Evolutionary conservation across 768 basidiomycete species (phyloP).

Genomic region (Trametes punicea): DNA sequence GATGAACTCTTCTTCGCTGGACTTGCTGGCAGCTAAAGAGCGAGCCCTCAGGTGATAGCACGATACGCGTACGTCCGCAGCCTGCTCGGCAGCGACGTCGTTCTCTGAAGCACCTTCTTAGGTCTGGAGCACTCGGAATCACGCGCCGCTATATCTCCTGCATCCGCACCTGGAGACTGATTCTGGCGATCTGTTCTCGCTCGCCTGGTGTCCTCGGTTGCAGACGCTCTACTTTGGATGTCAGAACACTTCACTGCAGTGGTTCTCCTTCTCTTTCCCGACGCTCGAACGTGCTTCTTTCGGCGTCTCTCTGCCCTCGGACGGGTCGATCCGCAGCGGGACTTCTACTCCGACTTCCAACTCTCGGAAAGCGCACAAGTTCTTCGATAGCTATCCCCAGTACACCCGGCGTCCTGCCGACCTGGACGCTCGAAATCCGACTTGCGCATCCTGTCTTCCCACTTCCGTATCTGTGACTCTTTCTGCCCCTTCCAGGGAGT

Average conservation of each 20-base stretch:
- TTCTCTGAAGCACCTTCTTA: conserved; percentile 29
- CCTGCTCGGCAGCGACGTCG: background rate
- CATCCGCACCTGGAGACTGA: conserved; percentile 75
- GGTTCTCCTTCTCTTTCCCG: conserved; percentile 56
- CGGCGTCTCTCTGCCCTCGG: conserved; percentile 9
- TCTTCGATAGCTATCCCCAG: conserved; percentile 88
- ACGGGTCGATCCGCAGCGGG: conserved; percentile 23
- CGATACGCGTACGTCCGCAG: conserved; percentile 60
- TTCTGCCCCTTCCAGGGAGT: background rate
- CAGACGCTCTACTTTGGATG: conserved; percentile 84
- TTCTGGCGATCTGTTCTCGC: conserved; percentile 84
- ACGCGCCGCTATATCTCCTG: conserved; percentile 67
- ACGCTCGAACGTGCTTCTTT: background rate
- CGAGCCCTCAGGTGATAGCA: conserved; percentile 70
- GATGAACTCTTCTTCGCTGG: background rate
- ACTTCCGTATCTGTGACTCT: conserved; percentile 25
- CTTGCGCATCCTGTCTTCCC: conserved; percentile 23
- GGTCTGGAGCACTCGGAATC: conserved; percentile 78
- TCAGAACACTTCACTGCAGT: conserved; percentile 91
- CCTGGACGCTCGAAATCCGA: conserved; percentile 57
- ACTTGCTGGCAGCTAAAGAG: background rate
- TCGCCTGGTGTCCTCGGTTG: conserved; percentile 68
- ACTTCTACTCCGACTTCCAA: conserved; percentile 37
- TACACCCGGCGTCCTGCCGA: conserved; percentile 67
- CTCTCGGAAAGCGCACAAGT: conserved; percentile 65